Base-by-base conservation (phyloP, 2,329 filamentous ascomycete species). In the Hypoxylon sp. region DNA sequence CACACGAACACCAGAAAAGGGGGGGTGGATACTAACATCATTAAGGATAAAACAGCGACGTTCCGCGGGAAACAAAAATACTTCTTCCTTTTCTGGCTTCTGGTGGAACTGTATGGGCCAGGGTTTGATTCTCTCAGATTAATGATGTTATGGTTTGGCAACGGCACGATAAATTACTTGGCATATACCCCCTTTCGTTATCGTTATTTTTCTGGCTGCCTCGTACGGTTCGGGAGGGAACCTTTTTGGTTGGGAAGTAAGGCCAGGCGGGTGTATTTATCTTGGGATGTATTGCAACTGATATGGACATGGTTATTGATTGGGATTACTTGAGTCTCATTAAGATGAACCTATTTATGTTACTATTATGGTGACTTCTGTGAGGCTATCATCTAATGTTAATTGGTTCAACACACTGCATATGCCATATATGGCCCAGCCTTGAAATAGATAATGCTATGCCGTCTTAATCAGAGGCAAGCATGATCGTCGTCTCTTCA, bases 101-200 rank as follows among this genome's bases (percentile, higher is more conserved):
- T 26, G 24, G 24, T 26, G 24, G 8, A 37, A 47, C 34, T 55
- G 4, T 39, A 48, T 28, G 26, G 34, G 10, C 56, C 49, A 47
- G n/a, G 47, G 17, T 28, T 53, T 55, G 47, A 34, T 44, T 52
- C 46, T 48, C n/a, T 48, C n/a, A 48, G 50, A 52, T 11, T 57
- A 47, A 65, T 57, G 55, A 56, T 62, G 57, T 52, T 55, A 59
- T 65, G 57, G 51, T 57, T 34, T 63, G 62, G 59, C 46, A 65
- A 39, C 51, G 59, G 48, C 55, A 62, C 57, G 56, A 63, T 65
- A 51, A 46, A 49, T 53, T 62, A 62, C 55, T 68, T 60, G 54
- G 52, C 56, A 60, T 68, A 68, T 68, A 68, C 65, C 65, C 37
- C 65, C 59, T 58, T 68, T 51, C 39, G 49, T 41, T 17, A 5